These are phyloP conservation scores for Bothriochloa decipiens DNA, from an alignment of 176 grass and related monocot species.

Conservation along the genomic window DNA sequence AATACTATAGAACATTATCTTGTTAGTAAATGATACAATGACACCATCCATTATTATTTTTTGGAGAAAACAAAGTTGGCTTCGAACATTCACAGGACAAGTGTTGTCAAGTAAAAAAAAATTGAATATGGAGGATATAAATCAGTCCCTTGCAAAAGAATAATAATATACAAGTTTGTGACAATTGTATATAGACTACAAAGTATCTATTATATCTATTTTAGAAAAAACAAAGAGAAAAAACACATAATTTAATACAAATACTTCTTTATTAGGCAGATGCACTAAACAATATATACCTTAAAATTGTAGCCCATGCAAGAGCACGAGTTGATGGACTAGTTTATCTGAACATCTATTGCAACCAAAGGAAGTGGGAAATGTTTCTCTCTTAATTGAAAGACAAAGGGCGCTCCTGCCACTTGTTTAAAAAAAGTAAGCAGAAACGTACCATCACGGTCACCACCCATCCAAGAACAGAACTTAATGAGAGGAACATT, in stretches of 20 bases:
- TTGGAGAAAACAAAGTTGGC: neutral
- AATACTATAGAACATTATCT: neutral
- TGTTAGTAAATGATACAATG: no score
- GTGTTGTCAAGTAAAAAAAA: neutral
- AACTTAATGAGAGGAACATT: slow-evolving; percentile 76
- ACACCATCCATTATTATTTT: no score
- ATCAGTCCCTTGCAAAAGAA: neutral
- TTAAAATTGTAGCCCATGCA: neutral
- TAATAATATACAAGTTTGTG: neutral
- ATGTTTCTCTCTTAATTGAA: neutral
- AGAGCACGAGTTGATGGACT: neutral
- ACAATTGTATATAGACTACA: neutral
- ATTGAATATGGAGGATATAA: neutral
- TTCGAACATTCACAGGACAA: neutral
- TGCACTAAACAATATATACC: neutral
- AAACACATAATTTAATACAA: neutral
- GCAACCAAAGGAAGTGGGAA: neutral
- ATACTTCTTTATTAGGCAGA: neutral
- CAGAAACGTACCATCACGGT: slow-evolving; percentile 69
- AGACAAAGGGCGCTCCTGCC: neutral
- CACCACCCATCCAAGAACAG: slow-evolving; percentile 93
- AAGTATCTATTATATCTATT: neutral
- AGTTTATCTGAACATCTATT: neutral
- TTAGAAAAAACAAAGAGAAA: neutral
- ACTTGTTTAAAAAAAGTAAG: neutral